A percentile compares a stretch with the other conserved stretches of the same genome.
These are phyloP conservation scores for Leccinum pallidistipes DNA, from an alignment of 1,284 basidiomycete genomes.

Conservation along the genomic window DNA sequence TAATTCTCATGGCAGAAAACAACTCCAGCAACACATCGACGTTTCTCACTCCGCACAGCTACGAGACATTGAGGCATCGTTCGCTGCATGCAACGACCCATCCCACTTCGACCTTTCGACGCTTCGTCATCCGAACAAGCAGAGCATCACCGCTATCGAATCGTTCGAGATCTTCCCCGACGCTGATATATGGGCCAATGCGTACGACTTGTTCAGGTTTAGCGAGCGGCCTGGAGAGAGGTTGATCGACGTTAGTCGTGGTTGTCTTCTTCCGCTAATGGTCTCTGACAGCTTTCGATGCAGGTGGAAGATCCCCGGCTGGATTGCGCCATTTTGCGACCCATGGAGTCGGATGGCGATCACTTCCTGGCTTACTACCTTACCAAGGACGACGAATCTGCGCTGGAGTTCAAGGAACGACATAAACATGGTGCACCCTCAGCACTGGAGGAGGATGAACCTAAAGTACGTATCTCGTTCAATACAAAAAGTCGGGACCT, in stretches of 20 bases:
- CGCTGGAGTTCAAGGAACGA: slow-evolving; percentile 56
- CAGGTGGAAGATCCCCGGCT: slow-evolving; percentile 75
- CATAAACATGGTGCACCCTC: slow-evolving; percentile 43
- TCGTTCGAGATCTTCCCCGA: slow-evolving; percentile 89
- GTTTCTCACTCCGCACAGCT: slow-evolving; percentile 80
- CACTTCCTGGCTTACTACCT: slow-evolving; percentile 90
- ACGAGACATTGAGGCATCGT: slow-evolving; percentile 81
- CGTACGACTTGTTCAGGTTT: slow-evolving; percentile 87
- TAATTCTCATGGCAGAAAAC: slow-evolving; percentile 42
- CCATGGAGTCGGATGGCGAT: slow-evolving; percentile 84
- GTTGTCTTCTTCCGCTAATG: background rate
- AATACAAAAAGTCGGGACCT: background rate
- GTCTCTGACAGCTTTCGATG: slow-evolving; percentile 2
- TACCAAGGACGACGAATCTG: slow-evolving; percentile 74
- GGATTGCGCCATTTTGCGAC: slow-evolving; percentile 83
- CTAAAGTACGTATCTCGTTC: slow-evolving; percentile 35
- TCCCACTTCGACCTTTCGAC: slow-evolving; percentile 50
- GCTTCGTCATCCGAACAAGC: slow-evolving; percentile 81
- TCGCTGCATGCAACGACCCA: slow-evolving; percentile 60
- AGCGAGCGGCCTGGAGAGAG: slow-evolving; percentile 85
- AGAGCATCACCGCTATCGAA: slow-evolving; percentile 74
- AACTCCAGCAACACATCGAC: slow-evolving; percentile 58
- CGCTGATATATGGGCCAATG: slow-evolving; percentile 84
- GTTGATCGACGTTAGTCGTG: slow-evolving; percentile 52
- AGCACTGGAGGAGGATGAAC: slow-evolving; percentile 52